phyloP scores from a whole-genome alignment of 2,329 filamentous ascomycete genomes.

The Stenocarpella maydis region DNA sequence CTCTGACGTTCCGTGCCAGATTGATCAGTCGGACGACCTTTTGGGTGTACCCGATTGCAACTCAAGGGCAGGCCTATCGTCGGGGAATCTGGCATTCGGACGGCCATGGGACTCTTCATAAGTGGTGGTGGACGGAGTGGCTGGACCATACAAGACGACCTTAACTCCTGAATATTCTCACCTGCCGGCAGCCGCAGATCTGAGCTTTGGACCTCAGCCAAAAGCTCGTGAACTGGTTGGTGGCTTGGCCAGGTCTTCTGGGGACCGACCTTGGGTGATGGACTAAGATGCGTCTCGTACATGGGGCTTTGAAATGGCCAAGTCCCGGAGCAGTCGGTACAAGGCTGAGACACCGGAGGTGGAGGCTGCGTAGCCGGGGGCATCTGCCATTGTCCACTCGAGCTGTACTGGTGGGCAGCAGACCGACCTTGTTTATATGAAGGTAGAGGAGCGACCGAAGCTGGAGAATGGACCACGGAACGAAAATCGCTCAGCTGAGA shows the following conservation, averaged over 20 bases:
- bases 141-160: neutral
- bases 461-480: neutral
- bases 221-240: conserved; percentile 1
- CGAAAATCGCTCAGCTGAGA: neutral
- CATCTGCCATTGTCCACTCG: neutral
- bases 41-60: neutral
- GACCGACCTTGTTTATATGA: neutral
- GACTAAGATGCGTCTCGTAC: neutral
- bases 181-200: neutral
- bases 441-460: neutral
- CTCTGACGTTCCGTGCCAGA: neutral
- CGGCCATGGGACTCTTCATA: neutral
- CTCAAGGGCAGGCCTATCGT: neutral
- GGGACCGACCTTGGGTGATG: neutral
- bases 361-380: neutral
- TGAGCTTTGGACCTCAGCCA: neutral
- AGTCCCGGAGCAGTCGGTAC: neutral
- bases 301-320: neutral
- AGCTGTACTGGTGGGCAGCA: neutral
- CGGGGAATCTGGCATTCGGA: neutral
- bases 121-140: conserved; percentile 1
- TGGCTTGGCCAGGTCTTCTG: neutral
- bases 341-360: neutral
- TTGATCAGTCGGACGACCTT: neutral
- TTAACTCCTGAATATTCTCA: neutral